A percentile compares a stretch with the other conserved stretches of the same genome.
Evolutionary conservation across 2,329 filamentous ascomycete genomes (phyloP).

Genomic region (Microsporum audouinii): DNA sequence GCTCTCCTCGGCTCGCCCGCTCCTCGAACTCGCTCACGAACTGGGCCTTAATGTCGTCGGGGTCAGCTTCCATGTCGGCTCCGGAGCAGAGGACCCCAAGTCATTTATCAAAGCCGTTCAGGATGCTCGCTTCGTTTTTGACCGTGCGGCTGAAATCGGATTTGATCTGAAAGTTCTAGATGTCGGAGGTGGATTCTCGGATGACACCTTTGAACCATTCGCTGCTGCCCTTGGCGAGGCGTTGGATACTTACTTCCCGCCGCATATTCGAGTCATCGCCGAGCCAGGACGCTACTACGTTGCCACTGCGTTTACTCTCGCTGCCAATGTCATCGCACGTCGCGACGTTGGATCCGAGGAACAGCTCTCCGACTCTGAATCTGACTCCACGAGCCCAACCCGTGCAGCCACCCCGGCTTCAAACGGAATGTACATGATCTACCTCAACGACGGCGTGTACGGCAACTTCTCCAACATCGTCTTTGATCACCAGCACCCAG

Average conservation of each 20-base stretch:
- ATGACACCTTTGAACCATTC: constrained; percentile 86
- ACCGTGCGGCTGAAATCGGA: constrained; percentile 65
- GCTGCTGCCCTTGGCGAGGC: constrained; percentile 66
- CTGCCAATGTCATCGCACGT: constrained; percentile 90
- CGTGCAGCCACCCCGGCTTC: constrained; percentile 26
- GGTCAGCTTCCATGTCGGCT: constrained; percentile 96
- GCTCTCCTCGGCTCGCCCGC: constrained; percentile 64
- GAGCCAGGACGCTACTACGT: constrained; percentile 97
- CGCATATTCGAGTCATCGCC: constrained; percentile 74
- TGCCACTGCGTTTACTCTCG: constrained; percentile 81
- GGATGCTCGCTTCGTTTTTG: constrained; percentile 80
- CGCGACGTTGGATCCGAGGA: constrained; percentile 52
- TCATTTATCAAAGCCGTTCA: constrained; percentile 84
- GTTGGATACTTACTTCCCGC: constrained; percentile 78
- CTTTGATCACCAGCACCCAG: constrained; percentile 91
- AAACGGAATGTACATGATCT: constrained; percentile 75
- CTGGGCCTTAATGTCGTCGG: constrained; percentile 84
- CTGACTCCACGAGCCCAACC: constrained; percentile 39
- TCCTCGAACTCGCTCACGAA: constrained; percentile 68
- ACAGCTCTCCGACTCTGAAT: constrained; percentile 12
- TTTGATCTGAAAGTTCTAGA: constrained; percentile 79
- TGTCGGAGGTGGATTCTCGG: constrained; percentile 84
- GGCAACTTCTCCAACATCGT: constrained; percentile 99
- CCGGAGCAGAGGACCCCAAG: constrained; percentile 83
- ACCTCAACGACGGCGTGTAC: constrained; percentile 94